Evolutionary conservation across 106 monocot species (phyloP).

Genomic region (Allium cepa): DNA sequence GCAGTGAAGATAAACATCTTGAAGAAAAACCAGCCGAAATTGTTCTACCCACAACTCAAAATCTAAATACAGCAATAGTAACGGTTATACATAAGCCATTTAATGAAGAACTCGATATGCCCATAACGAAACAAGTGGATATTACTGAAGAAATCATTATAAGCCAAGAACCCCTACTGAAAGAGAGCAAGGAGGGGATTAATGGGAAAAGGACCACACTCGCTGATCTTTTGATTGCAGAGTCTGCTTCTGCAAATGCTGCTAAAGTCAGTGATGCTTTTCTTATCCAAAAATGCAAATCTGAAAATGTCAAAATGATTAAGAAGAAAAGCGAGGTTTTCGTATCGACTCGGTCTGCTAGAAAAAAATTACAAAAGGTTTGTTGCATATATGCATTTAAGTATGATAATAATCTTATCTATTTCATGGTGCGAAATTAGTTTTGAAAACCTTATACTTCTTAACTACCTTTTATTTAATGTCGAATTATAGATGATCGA

Average conservation of each 20-base stretch:
- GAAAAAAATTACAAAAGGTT: background rate
- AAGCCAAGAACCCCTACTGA: constrained; percentile 11
- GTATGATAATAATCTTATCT: no score
- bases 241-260: background rate
- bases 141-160: background rate
- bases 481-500: constrained; percentile 2
- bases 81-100: no score
- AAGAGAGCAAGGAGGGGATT: constrained; percentile 17
- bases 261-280: background rate
- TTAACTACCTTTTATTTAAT: background rate
- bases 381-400: background rate
- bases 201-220: constrained; percentile 17
- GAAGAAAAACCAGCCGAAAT: background rate
- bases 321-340: background rate
- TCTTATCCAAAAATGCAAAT: background rate
- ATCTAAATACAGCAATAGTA: no score
- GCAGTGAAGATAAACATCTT: background rate
- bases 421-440: no score
- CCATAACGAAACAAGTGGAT: background rate
- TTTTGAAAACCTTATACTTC: no score
- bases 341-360: background rate
- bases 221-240: constrained; percentile 15
- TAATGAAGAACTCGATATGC: background rate
- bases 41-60: no score
- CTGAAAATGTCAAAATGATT: background rate